Percentiles rank a stretch among this genome's conserved stretches.
Conservation (phyloP, 1,284 basidiomycete genomes). For the Fistulina hepatica region DNA sequence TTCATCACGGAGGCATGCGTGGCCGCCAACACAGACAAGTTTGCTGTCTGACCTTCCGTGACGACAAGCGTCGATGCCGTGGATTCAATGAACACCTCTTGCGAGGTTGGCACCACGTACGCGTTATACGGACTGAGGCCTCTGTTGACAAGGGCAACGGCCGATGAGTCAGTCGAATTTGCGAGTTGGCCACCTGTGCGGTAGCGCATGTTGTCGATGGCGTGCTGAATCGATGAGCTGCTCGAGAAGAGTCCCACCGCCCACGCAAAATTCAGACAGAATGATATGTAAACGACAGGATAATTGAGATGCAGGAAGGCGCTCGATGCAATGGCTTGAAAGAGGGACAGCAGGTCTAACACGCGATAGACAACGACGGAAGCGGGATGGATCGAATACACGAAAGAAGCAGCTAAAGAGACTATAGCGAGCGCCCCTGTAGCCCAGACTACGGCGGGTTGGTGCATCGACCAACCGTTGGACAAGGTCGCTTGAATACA, state of each 20-base stretch:
- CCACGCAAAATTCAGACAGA: constrained; percentile 84
- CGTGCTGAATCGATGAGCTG: constrained; percentile 53
- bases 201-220: constrained; percentile 75
- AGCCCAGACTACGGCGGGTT: constrained; percentile 68
- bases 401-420: constrained; percentile 55
- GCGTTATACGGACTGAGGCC: constrained; percentile 70
- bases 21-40: no score
- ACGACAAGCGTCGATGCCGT: no score
- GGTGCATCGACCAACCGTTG: constrained; percentile 80
- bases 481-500: constrained; percentile 88
- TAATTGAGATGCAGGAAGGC: constrained; percentile 81
- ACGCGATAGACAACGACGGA: constrained; percentile 46
- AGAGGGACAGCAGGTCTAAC: constrained; percentile 73
- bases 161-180: constrained; percentile 41
- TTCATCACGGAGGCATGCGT: constrained; percentile 4
- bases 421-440: constrained; percentile 63
- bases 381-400: constrained; percentile 41
- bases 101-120: no score
- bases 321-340: constrained; percentile 72
- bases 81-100: no score
- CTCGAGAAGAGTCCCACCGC: constrained; percentile 70
- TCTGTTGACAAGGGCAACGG: constrained; percentile 69
- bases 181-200: constrained; percentile 70
- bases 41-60: no score
- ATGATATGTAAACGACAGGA: constrained; percentile 72